phyloP scores from a whole-genome alignment of 2,329 filamentous ascomycete genomes.

The Catunica adiposa region DNA sequence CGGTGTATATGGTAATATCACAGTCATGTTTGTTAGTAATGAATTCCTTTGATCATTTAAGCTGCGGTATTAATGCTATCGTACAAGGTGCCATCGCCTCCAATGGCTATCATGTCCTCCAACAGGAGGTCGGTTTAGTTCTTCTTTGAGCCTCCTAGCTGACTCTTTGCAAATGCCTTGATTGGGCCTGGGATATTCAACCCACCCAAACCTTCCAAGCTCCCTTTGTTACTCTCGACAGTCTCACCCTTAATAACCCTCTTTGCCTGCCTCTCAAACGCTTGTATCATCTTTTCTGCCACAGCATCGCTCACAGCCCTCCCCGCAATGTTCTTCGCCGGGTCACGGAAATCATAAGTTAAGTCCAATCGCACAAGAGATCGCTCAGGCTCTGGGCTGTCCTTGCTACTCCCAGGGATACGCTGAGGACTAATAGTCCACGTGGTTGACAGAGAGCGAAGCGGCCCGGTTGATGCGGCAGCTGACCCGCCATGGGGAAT shows the following conservation, averaged over 20 bases:
- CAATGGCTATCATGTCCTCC: no score
- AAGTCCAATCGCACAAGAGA: constrained; percentile 65
- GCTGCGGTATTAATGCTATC: no score
- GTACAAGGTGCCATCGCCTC: no score
- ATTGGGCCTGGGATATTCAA: constrained; percentile 12
- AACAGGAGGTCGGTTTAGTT: no score
- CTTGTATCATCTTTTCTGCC: constrained; percentile 75
- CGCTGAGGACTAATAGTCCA: constrained; percentile 44
- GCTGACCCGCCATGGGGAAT: constrained; percentile 21
- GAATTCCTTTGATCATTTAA: no score
- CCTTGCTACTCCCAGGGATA: constrained; percentile 8
- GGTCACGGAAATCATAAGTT: constrained; percentile 72
- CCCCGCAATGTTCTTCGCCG: constrained; percentile 72
- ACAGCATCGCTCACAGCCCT: constrained; percentile 68
- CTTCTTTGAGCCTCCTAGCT: not conserved
- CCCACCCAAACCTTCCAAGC: not conserved
- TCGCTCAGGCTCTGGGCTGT: constrained; percentile 15
- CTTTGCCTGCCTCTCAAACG: constrained; percentile 70
- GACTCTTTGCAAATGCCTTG: constrained; percentile 14
- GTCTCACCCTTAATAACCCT: constrained; percentile 29
- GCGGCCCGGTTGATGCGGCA: constrained; percentile 29
- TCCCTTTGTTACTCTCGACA: not conserved
- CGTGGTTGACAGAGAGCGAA: constrained; percentile 51
- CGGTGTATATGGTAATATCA: no score
- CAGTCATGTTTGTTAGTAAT: no score